Evolutionary conservation across 441 rosid genomes (phyloP), one percentile per base, ranked within the genome.

Genomic region (Omphalea diandra): DNA sequence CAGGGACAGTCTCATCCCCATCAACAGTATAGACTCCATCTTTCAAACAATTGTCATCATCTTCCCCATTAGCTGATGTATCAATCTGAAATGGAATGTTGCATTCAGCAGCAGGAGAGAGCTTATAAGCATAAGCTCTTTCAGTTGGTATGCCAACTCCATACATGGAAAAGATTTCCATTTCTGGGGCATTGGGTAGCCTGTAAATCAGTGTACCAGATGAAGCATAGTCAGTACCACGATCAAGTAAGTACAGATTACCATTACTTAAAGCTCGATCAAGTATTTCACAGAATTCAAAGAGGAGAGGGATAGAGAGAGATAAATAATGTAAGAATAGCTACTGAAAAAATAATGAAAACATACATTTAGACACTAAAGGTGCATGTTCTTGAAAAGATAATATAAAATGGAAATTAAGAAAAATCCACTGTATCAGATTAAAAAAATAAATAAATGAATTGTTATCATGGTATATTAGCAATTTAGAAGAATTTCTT

Each of bases 141-240:
- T 96, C 99, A 0, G 99, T 96, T 26, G 94, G 99, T 71, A 93
- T 82, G 64, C 99, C 99, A 35, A 91, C 97, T 64, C 97, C 99
- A 3, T 96, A 96, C 77, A 93, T 54, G 35, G 97, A 90, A 79
- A 75, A 89, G 32, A 96, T 86, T 76, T 96, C 99, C 94, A 93
- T 91, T 18, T 91, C 97, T 0, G 97, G 95, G 38, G 99, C 97
- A 75, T 86, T 81, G 12, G 98, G 98, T 79, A 96, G 83, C 84
- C 99, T 96, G 80, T 68, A 68, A 77, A 77, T 27, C 71, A 75
- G 57, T 75, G 76, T 11, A 64, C 77, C 11, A 62, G 29, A 73
- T 56, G 29, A 68, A 43, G 47, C 35, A 2, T 12, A 47, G 7
- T 61, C 52, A 49, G 63, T 32, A 70, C 2, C 60, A 49, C 43